Evolutionary conservation across 768 basidiomycete genomes (phyloP).

Genomic region (Termitomyces sp.): DNA sequence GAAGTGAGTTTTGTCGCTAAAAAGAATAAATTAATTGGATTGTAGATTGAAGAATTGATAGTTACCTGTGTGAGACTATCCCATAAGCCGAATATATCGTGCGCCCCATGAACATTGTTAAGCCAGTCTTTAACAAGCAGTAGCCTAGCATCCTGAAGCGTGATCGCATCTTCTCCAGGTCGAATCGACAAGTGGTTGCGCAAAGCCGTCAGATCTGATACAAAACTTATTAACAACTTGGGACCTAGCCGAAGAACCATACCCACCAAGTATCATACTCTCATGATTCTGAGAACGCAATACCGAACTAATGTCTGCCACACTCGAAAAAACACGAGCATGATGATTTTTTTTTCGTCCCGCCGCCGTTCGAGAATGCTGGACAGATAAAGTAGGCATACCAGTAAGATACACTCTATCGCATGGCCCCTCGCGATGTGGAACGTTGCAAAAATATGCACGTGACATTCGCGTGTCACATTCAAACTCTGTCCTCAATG

Average conservation of each 20-base stretch:
- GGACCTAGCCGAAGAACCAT: not conserved
- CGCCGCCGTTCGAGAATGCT: not conserved
- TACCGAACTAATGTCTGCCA: conserved; percentile 30
- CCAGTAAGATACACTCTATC: not conserved
- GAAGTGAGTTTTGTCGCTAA: conserved; percentile 41
- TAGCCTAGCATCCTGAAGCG: conserved; percentile 59
- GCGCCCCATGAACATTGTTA: conserved; percentile 49
- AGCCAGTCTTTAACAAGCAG: conserved; percentile 62
- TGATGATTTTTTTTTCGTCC: conserved; percentile 3
- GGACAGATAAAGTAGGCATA: not conserved
- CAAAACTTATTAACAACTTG: conserved; percentile 12
- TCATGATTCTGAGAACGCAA: conserved; percentile 32
- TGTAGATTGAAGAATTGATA: conserved; percentile 1
- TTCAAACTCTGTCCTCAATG: no score
- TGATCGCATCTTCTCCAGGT: conserved; percentile 41
- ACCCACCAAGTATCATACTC: conserved; percentile 28
- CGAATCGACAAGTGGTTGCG: conserved; percentile 62
- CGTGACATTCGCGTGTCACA: not conserved
- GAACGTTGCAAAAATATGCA: not conserved
- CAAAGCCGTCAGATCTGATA: conserved; percentile 45
- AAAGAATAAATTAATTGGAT: conserved; percentile 8
- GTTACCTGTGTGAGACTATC: conserved; percentile 50
- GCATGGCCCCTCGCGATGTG: not conserved
- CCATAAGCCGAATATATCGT: conserved; percentile 65
- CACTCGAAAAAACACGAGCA: conserved; percentile 17